Evolutionary conservation across 1,284 basidiomycete species (phyloP), one percentile per base, ranked within the genome.

Genomic region (Tausonia pullulans): DNA sequence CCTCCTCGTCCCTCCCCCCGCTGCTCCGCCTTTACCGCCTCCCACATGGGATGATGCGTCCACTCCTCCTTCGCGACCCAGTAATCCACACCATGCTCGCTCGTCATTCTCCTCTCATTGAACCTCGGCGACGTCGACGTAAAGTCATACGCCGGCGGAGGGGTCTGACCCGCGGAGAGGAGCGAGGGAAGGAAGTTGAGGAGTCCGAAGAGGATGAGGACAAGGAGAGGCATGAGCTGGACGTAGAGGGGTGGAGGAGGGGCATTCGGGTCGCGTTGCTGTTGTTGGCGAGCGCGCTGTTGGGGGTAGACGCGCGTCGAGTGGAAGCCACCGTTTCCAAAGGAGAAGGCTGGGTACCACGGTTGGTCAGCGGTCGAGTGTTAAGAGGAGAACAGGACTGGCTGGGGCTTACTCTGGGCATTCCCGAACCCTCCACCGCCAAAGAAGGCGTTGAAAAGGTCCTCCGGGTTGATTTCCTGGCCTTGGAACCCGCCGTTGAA

Each of bases 361-460:
- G 44, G 3, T 5, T n/a, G 61, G 49, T 52, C 11, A 54, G 27
- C 13, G 16, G 43, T 46, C 52, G 16, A 27, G 13, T 40, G n/a
- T 58, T 3, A 56, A 39, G 55, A 39, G 48, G 44, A 16, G 14
- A 6, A 40, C 46, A 49, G 16, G 40, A 48, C 41, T 52, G 40
- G 46, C 45, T 51, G 14, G 51, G 57, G 41, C 61, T 54, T 55
- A 63, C 61, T 63, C 45, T 56, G 53, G 9, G 55, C 53, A 1
- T 60, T 48, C n/a, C 59, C 64, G 27, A 65, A 65, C 11, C 60
- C 60, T 11, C 80, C 80, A 16, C 87, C 87, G 39, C 90, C 93
- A 74, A 98, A 98, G 83, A 98, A 98, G 89, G 96, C 94, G 74
- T 97, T 95, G 81, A 98, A 98, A 62, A 98, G 74, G 69, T 98